These are phyloP conservation scores for Populus nigra DNA, from an alignment of 345 rosid genomes.

Conservation along the genomic window DNA sequence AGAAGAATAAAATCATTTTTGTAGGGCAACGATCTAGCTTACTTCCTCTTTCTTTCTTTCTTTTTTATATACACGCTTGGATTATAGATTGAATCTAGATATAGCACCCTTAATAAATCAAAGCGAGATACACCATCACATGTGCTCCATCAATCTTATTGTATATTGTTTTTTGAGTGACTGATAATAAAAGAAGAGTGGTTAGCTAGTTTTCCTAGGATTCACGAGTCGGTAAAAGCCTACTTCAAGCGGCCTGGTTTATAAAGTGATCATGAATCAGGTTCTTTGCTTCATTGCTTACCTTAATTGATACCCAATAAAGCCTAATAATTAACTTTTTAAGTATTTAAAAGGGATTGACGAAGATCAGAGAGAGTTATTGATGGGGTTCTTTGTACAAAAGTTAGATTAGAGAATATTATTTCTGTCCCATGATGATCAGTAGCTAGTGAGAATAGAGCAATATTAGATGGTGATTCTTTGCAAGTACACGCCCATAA, in stretches of 20 bases:
- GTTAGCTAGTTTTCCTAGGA: constrained; percentile 24
- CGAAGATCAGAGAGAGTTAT: background rate
- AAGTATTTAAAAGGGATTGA: constrained; percentile 1
- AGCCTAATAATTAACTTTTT: background rate
- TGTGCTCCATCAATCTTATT: constrained; percentile 34
- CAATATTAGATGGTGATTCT: background rate
- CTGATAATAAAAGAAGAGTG: constrained; percentile 12
- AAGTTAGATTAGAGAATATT: background rate
- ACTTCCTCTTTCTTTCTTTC: background rate
- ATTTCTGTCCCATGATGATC: background rate
- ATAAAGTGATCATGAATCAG: constrained; percentile 5
- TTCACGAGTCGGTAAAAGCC: constrained; percentile 31
- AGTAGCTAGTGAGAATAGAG: background rate
- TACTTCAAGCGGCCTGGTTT: constrained; percentile 24
- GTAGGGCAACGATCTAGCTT: constrained; percentile 35
- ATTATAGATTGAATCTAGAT: constrained; percentile 2
- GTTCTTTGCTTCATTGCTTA: constrained; percentile 14
- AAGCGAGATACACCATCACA: constrained; percentile 38
- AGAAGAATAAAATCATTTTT: constrained; percentile 29
- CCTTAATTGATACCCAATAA: constrained; percentile 3
- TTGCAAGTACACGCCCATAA: background rate
- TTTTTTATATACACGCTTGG: background rate
- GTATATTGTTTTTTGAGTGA: background rate
- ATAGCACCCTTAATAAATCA: constrained; percentile 13
- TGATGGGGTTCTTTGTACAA: constrained; percentile 11